These are phyloP conservation scores for Rhododendron henanense DNA, from an alignment of 148 eudicot species.

Conservation along the genomic window DNA sequence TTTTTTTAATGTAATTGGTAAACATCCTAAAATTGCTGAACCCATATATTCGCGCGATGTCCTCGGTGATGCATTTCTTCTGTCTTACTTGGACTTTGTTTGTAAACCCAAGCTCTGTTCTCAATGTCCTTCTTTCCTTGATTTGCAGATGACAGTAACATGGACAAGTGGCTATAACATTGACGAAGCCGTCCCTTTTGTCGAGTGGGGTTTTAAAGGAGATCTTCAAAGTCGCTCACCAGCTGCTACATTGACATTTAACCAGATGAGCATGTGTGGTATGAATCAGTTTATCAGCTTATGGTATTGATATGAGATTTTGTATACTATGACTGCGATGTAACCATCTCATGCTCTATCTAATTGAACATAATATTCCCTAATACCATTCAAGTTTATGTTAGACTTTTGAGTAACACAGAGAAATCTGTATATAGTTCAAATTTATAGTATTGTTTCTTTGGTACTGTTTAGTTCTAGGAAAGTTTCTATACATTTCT, in stretches of 20 bases:
- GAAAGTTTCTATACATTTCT: not conserved
- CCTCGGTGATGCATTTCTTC: not conserved
- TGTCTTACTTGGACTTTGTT: not conserved
- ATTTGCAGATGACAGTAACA: conserved; percentile 56
- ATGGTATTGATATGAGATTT: not conserved
- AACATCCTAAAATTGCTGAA: not conserved
- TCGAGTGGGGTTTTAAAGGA: conserved; percentile 48
- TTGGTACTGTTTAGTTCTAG: not conserved
- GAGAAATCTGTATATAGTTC: not conserved
- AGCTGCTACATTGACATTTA: conserved; percentile 61
- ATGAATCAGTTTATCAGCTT: conserved; percentile 11
- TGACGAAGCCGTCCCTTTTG: conserved; percentile 56
- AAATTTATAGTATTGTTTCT: too few species aligned
- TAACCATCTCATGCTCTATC: not conserved
- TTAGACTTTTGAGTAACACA: too few species aligned
- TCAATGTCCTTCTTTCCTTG: not conserved
- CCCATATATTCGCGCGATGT: not conserved
- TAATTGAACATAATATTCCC: not conserved
- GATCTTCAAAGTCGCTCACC: conserved; percentile 31
- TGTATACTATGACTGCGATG: not conserved
- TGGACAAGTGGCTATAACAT: conserved; percentile 75
- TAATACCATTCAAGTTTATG: not conserved
- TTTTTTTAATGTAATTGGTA: not conserved
- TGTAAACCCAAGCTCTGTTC: not conserved
- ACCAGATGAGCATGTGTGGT: conserved; percentile 53